These are phyloP conservation scores for Biscogniauxia mediterranea DNA, from an alignment of 2,329 filamentous ascomycete species.

Conservation along the genomic window DNA sequence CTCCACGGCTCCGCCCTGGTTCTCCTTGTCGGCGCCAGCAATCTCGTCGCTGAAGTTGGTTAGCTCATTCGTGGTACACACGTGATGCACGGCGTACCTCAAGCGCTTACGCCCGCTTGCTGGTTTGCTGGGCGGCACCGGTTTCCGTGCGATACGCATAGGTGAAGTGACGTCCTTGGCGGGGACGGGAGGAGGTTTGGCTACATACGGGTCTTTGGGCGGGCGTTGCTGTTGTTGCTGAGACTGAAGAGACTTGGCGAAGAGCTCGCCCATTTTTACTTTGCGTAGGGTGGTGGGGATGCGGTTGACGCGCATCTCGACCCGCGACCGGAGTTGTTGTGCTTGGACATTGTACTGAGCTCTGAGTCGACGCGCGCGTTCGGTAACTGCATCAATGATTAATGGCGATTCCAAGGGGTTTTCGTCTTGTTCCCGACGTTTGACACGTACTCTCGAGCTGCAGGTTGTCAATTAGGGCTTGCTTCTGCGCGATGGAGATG, in stretches of 20 bases:
- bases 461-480: constrained; percentile 83
- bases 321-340: constrained; percentile 77
- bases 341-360: constrained; percentile 88
- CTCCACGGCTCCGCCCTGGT: constrained; percentile 56
- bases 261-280: constrained; percentile 77
- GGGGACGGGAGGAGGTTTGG: constrained; percentile 46
- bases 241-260: constrained; percentile 51
- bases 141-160: constrained; percentile 37
- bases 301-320: constrained; percentile 91
- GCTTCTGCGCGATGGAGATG: constrained; percentile 72
- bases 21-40: constrained; percentile 72
- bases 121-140: constrained; percentile 28
- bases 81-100: constrained; percentile 43
- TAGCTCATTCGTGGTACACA: constrained; percentile 16
- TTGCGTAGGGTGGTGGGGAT: constrained; percentile 79
- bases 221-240: constrained; percentile 36
- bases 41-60: constrained; percentile 56
- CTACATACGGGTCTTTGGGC: constrained; percentile 25
- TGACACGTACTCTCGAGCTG: constrained; percentile 74
- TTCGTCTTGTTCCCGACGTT: background rate
- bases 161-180: constrained; percentile 46
- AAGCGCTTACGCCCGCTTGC: constrained; percentile 44
- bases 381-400: constrained; percentile 30
- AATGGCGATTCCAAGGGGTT: constrained; percentile 5
- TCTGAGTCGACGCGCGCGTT: constrained; percentile 69